Conservation (phyloP, 2,329 filamentous ascomycete species). For the Colletotrichum lupini region DNA sequence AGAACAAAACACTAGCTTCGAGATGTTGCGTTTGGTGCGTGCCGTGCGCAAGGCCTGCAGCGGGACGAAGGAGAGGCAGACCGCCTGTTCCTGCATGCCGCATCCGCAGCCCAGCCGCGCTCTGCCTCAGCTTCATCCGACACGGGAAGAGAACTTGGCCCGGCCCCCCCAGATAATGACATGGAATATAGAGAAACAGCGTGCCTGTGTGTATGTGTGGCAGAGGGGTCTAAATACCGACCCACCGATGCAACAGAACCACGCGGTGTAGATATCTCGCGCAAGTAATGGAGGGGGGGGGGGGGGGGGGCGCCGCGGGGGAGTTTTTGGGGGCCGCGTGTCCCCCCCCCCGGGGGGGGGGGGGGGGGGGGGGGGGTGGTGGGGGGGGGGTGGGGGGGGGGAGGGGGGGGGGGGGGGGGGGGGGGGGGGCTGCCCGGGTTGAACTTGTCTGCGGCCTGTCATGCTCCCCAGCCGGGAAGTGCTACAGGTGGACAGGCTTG, state of each 20-base stretch:
- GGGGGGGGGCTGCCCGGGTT: neutral
- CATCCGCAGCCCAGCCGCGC: constrained; percentile 13
- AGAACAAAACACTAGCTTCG: constrained; percentile 27
- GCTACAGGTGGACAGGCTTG: neutral
- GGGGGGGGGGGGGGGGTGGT: neutral
- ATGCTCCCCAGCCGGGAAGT: neutral
- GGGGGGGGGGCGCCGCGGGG: too few relatives aligned
- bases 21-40: constrained; percentile 5
- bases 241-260: constrained; percentile 9
- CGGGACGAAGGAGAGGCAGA: constrained; percentile 1
- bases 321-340: too few relatives aligned
- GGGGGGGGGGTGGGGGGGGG: neutral
- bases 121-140: constrained; percentile 31
- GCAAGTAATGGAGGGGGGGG: neutral
- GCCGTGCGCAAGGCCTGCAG: constrained; percentile 25
- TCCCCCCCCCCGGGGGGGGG: too few relatives aligned
- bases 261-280: neutral
- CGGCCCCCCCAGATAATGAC: neutral
- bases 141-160: constrained; percentile 2
- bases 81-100: neutral
- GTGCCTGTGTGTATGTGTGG: neutral
- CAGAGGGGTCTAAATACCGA: neutral
- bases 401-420: neutral
- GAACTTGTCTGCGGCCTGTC: neutral
- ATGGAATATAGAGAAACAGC: neutral